phyloP scores from a whole-genome alignment of 495 filamentous ascomycete species.

The Penicillium chermesinum region DNA sequence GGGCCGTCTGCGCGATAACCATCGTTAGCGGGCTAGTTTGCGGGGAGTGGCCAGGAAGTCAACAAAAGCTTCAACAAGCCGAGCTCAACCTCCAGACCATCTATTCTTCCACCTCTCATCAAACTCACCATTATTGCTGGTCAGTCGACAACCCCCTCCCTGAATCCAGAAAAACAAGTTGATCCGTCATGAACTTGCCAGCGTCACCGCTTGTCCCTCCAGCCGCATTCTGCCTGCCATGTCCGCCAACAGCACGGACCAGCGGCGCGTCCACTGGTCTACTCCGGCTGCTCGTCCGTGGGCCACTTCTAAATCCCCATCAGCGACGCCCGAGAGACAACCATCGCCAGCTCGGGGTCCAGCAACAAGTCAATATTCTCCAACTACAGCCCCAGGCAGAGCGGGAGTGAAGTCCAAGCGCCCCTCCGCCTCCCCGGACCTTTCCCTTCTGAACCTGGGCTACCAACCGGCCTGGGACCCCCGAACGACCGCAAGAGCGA shows the following conservation, averaged over 20 bases:
- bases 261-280: background rate
- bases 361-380: background rate
- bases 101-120: too few species aligned
- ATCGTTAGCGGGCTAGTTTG: constrained; percentile 8
- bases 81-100: too few species aligned
- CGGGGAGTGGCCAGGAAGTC: constrained; percentile 13
- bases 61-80: constrained; percentile 4
- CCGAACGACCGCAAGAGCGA: background rate
- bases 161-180: background rate
- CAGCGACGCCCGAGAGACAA: background rate
- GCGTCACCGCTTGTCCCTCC: background rate
- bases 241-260: constrained; percentile 23
- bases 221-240: constrained; percentile 21
- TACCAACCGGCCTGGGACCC: constrained; percentile 22
- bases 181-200: background rate
- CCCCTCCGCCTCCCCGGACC: constrained; percentile 22
- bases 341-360: background rate
- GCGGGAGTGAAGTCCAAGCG: too few species aligned
- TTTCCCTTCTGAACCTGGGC: constrained; percentile 20
- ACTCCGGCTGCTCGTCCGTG: background rate
- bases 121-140: constrained; percentile 19
- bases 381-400: constrained; percentile 2
- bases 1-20: constrained; percentile 61
- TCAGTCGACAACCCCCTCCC: background rate
- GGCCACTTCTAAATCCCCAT: background rate